A percentile compares a stretch with the other conserved stretches of the same genome.
Conservation (phyloP, 2,329 filamentous ascomycete species). For the Chrysosporium queenslandicum region DNA sequence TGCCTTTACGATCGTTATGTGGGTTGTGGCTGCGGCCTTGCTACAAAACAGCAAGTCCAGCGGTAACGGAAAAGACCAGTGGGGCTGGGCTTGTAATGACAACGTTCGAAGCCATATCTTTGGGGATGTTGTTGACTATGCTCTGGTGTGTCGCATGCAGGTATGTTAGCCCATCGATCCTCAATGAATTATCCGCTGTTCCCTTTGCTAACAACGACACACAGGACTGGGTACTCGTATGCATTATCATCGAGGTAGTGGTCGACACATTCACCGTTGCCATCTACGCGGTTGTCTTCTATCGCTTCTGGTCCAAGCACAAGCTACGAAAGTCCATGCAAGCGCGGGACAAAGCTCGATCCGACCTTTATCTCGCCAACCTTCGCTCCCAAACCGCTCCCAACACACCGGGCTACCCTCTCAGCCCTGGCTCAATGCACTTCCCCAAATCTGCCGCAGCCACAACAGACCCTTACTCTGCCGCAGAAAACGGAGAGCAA, state of each 20-base stretch:
- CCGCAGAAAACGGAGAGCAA: constrained; percentile 38
- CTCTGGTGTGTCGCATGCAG: constrained; percentile 80
- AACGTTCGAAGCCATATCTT: constrained; percentile 74
- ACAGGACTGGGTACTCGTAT: constrained; percentile 89
- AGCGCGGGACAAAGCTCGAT: constrained; percentile 82
- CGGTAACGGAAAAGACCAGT: constrained; percentile 74
- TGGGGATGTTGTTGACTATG: constrained; percentile 71
- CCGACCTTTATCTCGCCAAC: constrained; percentile 86
- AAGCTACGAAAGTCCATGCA: constrained; percentile 96
- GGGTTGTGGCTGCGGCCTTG: constrained; percentile 74
- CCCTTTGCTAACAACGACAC: neutral
- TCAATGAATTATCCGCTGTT: neutral
- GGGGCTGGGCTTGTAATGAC: constrained; percentile 95
- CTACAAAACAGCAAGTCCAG: constrained; percentile 69
- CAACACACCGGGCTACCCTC: constrained; percentile 82
- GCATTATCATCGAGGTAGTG: constrained; percentile 93
- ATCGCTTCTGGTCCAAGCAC: constrained; percentile 94
- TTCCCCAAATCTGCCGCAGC: constrained; percentile 27
- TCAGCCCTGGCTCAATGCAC: constrained; percentile 49
- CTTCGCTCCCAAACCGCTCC: constrained; percentile 78
- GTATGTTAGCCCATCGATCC: constrained; percentile 38
- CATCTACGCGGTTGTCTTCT: constrained; percentile 92
- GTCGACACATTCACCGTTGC: constrained; percentile 83
- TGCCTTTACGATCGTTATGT: constrained; percentile 84
- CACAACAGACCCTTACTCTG: constrained; percentile 37